phyloP scores from a whole-genome alignment of 345 rosid genomes.

The Boechera stricta region DNA sequence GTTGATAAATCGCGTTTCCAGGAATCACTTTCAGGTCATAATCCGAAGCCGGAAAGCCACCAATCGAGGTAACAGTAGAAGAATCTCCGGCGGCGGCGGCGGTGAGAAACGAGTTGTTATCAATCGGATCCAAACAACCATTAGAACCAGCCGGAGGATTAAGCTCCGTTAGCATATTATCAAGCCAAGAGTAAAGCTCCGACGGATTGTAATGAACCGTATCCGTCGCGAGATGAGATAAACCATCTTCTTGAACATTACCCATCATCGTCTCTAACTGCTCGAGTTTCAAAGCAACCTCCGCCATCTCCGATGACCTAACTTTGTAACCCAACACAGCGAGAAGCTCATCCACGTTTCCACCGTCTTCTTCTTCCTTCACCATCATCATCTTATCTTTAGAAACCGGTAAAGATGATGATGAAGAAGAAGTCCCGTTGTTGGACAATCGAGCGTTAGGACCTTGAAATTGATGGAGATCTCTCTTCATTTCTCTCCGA shows the following conservation, averaged over 20 bases:
- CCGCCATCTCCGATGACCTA: conserved; percentile 78
- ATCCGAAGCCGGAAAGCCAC: conserved; percentile 54
- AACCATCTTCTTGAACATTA: conserved; percentile 61
- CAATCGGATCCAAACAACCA: conserved; percentile 7
- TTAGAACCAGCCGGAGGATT: conserved; percentile 46
- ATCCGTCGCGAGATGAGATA: conserved; percentile 63
- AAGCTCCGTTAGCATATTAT: conserved; percentile 68
- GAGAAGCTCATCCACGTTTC: conserved; percentile 72
- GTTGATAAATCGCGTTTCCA: conserved; percentile 63
- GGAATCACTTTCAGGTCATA: conserved; percentile 79
- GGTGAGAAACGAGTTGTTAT: conserved; percentile 45
- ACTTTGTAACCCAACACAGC: conserved; percentile 82
- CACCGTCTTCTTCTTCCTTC: conserved; percentile 55
- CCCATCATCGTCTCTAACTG: conserved; percentile 77
- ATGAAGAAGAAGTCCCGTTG: conserved; percentile 35
- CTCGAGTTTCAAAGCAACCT: conserved; percentile 84
- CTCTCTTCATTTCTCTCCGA: conserved; percentile 59
- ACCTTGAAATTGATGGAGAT: conserved; percentile 49
- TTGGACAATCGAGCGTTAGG: conserved; percentile 29
- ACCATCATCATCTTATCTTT: conserved; percentile 57
- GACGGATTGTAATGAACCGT: conserved; percentile 84
- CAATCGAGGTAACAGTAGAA: conserved; percentile 51
- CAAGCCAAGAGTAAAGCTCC: conserved; percentile 71
- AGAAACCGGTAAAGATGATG: neutral
- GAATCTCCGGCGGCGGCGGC: conserved; percentile 49